A percentile compares a stretch with the other conserved stretches of the same genome.
These are phyloP conservation scores for Nakazawaea populi DNA, from an alignment of 805 yeast species.

Conservation along the genomic window DNA sequence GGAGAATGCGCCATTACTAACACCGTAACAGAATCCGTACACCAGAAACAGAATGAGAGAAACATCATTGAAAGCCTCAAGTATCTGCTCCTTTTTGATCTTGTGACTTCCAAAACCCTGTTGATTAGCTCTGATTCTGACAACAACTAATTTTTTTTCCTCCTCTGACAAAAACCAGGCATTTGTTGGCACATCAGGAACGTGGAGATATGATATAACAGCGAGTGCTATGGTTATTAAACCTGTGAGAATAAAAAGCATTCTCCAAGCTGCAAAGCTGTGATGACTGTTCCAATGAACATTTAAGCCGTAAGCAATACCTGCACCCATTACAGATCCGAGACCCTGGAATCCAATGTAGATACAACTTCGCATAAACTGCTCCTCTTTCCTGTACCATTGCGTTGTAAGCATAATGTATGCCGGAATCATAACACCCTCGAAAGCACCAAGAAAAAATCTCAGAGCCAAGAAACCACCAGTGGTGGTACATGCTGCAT, in stretches of 20 bases:
- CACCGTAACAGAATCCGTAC: constrained; percentile 35
- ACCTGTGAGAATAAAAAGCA: constrained; percentile 58
- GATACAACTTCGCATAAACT: constrained; percentile 31
- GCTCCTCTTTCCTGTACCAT: constrained; percentile 48
- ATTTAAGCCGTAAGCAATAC: constrained; percentile 50
- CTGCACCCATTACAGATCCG: constrained; percentile 43
- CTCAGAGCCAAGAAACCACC: constrained; percentile 52
- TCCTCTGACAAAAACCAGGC: constrained; percentile 40
- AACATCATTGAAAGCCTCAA: constrained; percentile 36
- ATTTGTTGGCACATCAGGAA: constrained; percentile 49
- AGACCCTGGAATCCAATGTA: constrained; percentile 41
- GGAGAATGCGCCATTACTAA: constrained; percentile 53
- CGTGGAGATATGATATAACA: constrained; percentile 34
- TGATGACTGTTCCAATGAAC: constrained; percentile 22
- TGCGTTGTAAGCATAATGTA: constrained; percentile 50
- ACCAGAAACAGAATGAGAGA: constrained; percentile 40
- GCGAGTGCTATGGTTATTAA: constrained; percentile 48
- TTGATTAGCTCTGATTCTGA: constrained; percentile 41
- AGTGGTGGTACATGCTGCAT: constrained; percentile 46
- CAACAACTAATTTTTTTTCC: constrained; percentile 40
- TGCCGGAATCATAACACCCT: constrained; percentile 45
- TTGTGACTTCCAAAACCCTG: constrained; percentile 37
- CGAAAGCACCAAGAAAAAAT: constrained; percentile 47
- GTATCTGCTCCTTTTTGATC: constrained; percentile 31
- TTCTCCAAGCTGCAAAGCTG: constrained; percentile 50